Base-by-base conservation (phyloP, 768 basidiomycete species). In the Cyclocybe cylindracea region DNA sequence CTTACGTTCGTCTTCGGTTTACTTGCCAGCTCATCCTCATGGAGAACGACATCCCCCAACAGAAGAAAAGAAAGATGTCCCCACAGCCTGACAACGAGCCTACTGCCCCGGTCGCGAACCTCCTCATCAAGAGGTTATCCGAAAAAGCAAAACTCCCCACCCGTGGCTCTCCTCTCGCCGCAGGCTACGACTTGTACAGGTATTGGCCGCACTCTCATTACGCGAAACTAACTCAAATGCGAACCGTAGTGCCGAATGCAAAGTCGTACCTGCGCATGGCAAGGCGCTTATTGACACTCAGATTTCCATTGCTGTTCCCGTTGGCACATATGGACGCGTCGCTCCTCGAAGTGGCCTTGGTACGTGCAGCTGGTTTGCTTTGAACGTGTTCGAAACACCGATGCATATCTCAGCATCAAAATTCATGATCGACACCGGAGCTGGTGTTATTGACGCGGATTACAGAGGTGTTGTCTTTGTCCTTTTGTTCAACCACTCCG, bases 381-480 rank as follows among this genome's bases (percentile, higher is more conserved):
- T n/a, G 16, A 38, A 14, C 24, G 10, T 31, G 4, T 5, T 41
- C 34, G 24, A 35, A 11, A 14, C 29, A 46, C 24, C 43, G 29
- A 53, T 11, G 29, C 38, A 14, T 39, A 34, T 55, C 13, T 56
- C 37, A 97, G 97, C 97, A 14, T 90, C 91, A 11, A 99, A 99
- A 66, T 94, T 92, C 68, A 94, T 93, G 85, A 98, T 98, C 52
- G 91, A 95, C 65, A 98, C 96, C 0, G 97, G 97, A 1, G 97
- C 97, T 9, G 97, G 96, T 16, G 97, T 99, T 6, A 83, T 99
- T 45, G 97, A 99, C 57, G 91, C 93, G 6, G 97, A 99, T 68
- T 98, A 99, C 70, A 80, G 97, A 47, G 97, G 97, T 16, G 75
- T 85, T 10, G 83, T 99, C 41, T 94, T 88, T 63, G 91, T 98